phyloP scores from a whole-genome alignment of 768 basidiomycete species.

The Lactifluus volemus region DNA sequence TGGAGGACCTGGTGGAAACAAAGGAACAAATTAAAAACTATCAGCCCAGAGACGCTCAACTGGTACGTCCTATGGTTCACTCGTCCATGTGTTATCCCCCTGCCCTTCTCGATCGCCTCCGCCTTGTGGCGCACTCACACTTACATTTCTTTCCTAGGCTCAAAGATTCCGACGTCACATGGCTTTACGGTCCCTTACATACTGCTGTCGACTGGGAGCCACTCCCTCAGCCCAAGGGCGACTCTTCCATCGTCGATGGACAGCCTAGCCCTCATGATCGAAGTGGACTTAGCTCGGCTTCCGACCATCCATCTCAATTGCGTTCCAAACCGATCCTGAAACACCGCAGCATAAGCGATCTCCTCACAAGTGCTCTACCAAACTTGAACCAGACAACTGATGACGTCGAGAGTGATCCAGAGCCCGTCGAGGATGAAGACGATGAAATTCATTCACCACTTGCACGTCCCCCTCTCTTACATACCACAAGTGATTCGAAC shows the following conservation, averaged over 20 bases:
- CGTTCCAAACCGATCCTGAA: conserved; percentile 87
- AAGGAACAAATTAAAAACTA: conserved; percentile 88
- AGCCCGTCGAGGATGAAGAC: conserved; percentile 4
- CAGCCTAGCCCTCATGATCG: conserved; percentile 39
- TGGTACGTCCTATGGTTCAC: conserved; percentile 50
- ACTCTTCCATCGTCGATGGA: conserved; percentile 31
- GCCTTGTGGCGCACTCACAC: background rate
- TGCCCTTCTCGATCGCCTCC: background rate
- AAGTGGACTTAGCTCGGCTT: conserved; percentile 38
- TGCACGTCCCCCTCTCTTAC: conserved; percentile 52
- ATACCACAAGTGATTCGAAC: conserved; percentile 87
- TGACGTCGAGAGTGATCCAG: conserved; percentile 21
- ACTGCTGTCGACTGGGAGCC: conserved; percentile 83
- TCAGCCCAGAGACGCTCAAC: conserved; percentile 95
- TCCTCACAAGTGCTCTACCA: conserved; percentile 69
- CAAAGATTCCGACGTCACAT: conserved; percentile 98
- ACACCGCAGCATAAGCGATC: conserved; percentile 84
- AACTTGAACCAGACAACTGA: conserved; percentile 55
- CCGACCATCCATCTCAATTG: conserved; percentile 17
- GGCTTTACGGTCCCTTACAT: conserved; percentile 96
- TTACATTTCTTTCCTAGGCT: conserved; percentile 50
- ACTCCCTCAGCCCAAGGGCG: conserved; percentile 45
- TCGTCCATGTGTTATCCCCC: background rate
- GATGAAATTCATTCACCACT: background rate
- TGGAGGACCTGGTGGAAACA: conserved; percentile 99